Conservation (phyloP, 2,329 filamentous ascomycete genomes). For the Fusarium nematophilum region DNA sequence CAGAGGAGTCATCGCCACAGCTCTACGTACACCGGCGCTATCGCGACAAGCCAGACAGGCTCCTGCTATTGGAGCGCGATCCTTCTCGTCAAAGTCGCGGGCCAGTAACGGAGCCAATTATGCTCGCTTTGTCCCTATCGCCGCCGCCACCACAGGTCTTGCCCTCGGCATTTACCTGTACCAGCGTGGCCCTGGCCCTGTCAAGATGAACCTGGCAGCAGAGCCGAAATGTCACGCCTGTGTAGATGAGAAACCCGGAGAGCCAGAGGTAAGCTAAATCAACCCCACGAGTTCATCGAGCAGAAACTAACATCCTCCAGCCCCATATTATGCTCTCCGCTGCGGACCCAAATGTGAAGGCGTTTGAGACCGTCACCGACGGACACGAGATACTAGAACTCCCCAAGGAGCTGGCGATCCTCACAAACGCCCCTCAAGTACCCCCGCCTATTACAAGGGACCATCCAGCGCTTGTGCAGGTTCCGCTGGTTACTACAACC, state of each 20-base stretch:
- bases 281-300: not conserved
- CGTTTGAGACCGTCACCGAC: not conserved
- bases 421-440: not conserved
- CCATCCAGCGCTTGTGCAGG: not conserved
- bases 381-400: not conserved
- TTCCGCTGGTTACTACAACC: conserved; percentile 4
- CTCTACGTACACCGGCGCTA: not conserved
- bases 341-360: not conserved
- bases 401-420: not conserved
- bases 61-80: not conserved
- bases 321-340: not conserved
- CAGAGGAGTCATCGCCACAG: not conserved
- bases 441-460: not conserved
- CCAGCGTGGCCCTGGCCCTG: not conserved
- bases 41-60: not conserved
- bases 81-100: conserved; percentile 1
- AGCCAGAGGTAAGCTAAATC: not conserved
- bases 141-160: not conserved
- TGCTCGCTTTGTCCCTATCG: not conserved
- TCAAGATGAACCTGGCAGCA: not conserved
- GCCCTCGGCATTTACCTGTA: conserved; percentile 2
- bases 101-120: not conserved
- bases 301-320: not conserved
- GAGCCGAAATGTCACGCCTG: conserved; percentile 5
- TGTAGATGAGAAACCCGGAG: not conserved